Evolutionary conservation across 257 asterid genomes (phyloP), one percentile per base, ranked within the genome.

Genomic region (Knoxia roxburghii): DNA sequence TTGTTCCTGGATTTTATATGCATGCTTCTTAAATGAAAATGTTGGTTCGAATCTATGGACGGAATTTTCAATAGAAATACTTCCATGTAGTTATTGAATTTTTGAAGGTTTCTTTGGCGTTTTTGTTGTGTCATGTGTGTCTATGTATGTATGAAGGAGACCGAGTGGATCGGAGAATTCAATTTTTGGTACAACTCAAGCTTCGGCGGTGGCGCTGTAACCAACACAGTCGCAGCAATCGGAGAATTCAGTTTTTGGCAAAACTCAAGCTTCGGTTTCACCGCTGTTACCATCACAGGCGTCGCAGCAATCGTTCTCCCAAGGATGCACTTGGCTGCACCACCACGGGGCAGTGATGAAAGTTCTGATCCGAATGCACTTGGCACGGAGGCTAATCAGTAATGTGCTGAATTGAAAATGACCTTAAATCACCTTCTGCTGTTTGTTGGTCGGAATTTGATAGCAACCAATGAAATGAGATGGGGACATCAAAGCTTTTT

Each of bases 141-240:
- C 4, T 37, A 3, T 11, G 73, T 68, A 46, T 58, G 71, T 64
- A 57, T 65, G 64, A 62, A 93, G 96, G 95, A 83, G 91, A 78
- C 41, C 81, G 12, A 61, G 78, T 53, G 89, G 90, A 78, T 30
- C 76, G 21, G 97, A 89, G 74, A 64, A 92, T 50, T 83, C 88
- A 9, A 64, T 79, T 30, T 85, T 78, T 1, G 90, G 87, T 40
- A 85, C 85, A 75, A 83, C 82, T 73, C 92, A 83, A 78, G 63
- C 75, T 12, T 66, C 87, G n/a, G n/a, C n/a, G n/a, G n/a, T n/a
- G n/a, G n/a, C 54, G 84, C 79, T 79, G 50, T 75, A 61, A 77
- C 84, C n/a, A n/a, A n/a, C n/a, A n/a, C n/a, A n/a, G n/a, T n/a
- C n/a, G n/a, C n/a, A n/a, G n/a, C n/a, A n/a, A n/a, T n/a, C n/a